A percentile compares a stretch with the other conserved stretches of the same genome.
phyloP scores from a whole-genome alignment of 2,329 filamentous ascomycete species.

The Pestalotiopsis fici region DNA sequence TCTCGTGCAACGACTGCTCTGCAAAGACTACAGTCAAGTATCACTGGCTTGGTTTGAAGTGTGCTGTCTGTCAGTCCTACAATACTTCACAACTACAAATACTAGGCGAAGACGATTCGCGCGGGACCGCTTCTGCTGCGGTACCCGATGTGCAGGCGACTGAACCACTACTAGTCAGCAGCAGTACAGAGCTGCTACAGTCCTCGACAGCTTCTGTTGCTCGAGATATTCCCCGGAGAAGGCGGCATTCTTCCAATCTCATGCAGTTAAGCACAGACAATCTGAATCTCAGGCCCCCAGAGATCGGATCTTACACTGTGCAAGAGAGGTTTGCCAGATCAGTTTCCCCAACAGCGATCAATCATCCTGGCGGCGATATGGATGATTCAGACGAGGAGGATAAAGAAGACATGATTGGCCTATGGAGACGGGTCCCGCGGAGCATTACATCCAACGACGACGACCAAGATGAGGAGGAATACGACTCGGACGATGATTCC shows the following conservation, averaged over 20 bases:
- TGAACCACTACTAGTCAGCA: conserved; percentile 15
- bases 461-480: conserved; percentile 34
- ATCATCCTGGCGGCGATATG: conserved; percentile 19
- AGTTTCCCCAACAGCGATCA: conserved; percentile 36
- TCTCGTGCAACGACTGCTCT: conserved; percentile 94
- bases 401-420: conserved; percentile 57
- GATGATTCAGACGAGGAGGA: conserved; percentile 48
- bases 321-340: conserved; percentile 46
- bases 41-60: conserved; percentile 94
- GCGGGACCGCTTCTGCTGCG: conserved; percentile 16
- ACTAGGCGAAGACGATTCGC: conserved; percentile 40
- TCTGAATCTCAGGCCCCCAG: conserved; percentile 14
- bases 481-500: conserved; percentile 26
- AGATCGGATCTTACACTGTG: conserved; percentile 15
- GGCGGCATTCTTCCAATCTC: conserved; percentile 33
- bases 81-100: conserved; percentile 69
- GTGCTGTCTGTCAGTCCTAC: conserved; percentile 70
- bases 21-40: conserved; percentile 84
- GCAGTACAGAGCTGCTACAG: conserved; percentile 12
- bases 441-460: conserved; percentile 35
- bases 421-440: conserved; percentile 54
- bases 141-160: conserved; percentile 18
- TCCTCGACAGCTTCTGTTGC: conserved; percentile 14
- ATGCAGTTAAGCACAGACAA: conserved; percentile 17
- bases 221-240: conserved; percentile 25